phyloP scores from a whole-genome alignment of 2,329 filamentous ascomycete genomes.

The Teratosphaeria viscida region DNA sequence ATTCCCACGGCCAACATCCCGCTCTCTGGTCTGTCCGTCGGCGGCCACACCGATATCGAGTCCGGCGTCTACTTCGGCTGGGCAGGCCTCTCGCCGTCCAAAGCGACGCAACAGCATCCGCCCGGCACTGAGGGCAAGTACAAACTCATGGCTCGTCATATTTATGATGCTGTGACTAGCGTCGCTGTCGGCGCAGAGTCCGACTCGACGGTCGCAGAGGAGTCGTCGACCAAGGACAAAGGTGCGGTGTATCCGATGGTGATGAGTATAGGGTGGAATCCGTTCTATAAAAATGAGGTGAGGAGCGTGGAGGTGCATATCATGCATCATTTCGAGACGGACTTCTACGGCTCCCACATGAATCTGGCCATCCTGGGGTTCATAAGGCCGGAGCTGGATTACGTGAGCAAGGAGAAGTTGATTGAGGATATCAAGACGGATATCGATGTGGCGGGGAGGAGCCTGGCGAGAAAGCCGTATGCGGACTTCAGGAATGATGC shows the following conservation, averaged over 20 bases:
- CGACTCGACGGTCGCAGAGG: background rate
- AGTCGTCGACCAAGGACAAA: conserved; percentile 7
- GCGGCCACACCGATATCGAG: conserved; percentile 49
- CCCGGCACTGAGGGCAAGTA: conserved; percentile 12
- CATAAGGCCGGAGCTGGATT: conserved; percentile 82
- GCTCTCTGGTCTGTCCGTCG: conserved; percentile 58
- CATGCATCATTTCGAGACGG: conserved; percentile 61
- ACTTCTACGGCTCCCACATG: conserved; percentile 73
- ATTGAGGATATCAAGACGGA: conserved; percentile 82
- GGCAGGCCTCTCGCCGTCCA: conserved; percentile 50
- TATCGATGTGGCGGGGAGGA: conserved; percentile 69
- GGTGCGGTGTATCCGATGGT: conserved; percentile 66
- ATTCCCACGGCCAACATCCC: conserved; percentile 92
- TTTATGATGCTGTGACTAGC: conserved; percentile 9
- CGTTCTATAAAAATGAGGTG: conserved; percentile 87
- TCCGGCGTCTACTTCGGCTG: conserved; percentile 93
- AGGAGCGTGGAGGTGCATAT: conserved; percentile 59
- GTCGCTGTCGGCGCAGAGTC: conserved; percentile 4
- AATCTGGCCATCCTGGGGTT: conserved; percentile 74
- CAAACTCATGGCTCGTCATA: conserved; percentile 13
- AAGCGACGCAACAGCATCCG: conserved; percentile 16
- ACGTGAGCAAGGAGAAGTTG: conserved; percentile 70
- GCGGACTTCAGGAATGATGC: conserved; percentile 37
- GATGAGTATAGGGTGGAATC: conserved; percentile 93
- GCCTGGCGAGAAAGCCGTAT: conserved; percentile 58